phyloP scores from a whole-genome alignment of 1,284 basidiomycete species.

The Ceratobasidium sp. region DNA sequence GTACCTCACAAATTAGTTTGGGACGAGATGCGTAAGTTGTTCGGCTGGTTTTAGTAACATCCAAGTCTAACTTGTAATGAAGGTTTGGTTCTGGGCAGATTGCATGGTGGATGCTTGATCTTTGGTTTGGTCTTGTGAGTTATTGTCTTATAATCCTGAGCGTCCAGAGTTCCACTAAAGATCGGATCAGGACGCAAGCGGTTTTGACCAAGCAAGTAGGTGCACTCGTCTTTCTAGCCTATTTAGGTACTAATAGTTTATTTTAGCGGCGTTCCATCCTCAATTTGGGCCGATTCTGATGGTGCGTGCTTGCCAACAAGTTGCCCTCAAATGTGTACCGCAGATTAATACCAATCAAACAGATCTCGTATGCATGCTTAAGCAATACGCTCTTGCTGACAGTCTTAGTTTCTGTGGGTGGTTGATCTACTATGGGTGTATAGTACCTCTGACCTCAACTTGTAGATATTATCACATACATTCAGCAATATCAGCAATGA shows the following conservation, averaged over 20 bases:
- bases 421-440: slow-evolving; percentile 82
- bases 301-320: slow-evolving; percentile 55
- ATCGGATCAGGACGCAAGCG: slow-evolving; percentile 89
- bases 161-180: slow-evolving; percentile 48
- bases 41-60: too few relatives aligned
- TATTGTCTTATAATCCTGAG: neutral
- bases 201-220: slow-evolving; percentile 81
- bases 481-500: slow-evolving; percentile 92
- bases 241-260: slow-evolving; percentile 8
- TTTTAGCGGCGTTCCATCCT: slow-evolving; percentile 73
- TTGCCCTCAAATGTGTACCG: neutral
- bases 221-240: slow-evolving; percentile 44
- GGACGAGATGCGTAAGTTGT: slow-evolving; percentile 36
- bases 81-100: slow-evolving; percentile 64
- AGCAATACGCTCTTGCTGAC: slow-evolving; percentile 15
- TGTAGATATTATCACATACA: slow-evolving; percentile 89
- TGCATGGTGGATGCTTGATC: slow-evolving; percentile 89
- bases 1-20: neutral
- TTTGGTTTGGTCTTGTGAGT: slow-evolving; percentile 60
- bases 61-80: too few relatives aligned
- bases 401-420: slow-evolving; percentile 51
- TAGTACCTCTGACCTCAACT: slow-evolving; percentile 66
- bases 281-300: slow-evolving; percentile 88
- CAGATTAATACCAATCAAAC: neutral
- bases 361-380: slow-evolving; percentile 42